Percentiles rank a stretch among this genome's conserved stretches.
These are phyloP conservation scores for Sporothrix brunneoviolacea DNA, from an alignment of 2,329 filamentous ascomycete genomes.

Conservation along the genomic window DNA sequence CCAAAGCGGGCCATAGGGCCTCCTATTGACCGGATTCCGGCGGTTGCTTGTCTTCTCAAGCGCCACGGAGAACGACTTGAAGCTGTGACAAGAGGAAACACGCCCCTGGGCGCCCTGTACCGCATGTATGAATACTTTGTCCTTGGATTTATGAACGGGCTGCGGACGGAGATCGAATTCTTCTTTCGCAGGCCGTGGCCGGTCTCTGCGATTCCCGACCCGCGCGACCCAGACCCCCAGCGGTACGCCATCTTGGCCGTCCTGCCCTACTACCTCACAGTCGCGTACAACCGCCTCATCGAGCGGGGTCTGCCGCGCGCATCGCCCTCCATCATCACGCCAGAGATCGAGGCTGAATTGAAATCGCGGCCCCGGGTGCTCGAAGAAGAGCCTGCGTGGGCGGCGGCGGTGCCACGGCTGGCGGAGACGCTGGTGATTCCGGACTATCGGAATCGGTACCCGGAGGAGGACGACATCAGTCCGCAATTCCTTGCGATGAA, in stretches of 20 bases:
- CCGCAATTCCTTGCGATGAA: background rate
- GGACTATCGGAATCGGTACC: background rate
- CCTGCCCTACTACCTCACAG: constrained; percentile 2
- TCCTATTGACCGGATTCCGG: background rate
- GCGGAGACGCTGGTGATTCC: background rate
- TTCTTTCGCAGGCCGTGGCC: constrained; percentile 5
- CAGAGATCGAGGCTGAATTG: background rate
- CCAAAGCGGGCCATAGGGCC: background rate
- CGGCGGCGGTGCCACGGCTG: background rate
- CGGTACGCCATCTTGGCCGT: constrained; percentile 4
- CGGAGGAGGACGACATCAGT: background rate
- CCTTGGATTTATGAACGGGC: background rate
- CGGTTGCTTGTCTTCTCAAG: background rate
- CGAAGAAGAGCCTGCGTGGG: background rate
- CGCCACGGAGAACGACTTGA: background rate
- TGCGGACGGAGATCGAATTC: constrained; percentile 2
- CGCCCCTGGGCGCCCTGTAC: background rate
- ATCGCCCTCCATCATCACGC: background rate
- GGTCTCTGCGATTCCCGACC: constrained; percentile 3
- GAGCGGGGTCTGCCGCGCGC: background rate
- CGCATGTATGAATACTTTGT: constrained; percentile 2
- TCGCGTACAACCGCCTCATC: constrained; percentile 2
- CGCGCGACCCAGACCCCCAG: background rate
- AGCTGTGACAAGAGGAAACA: background rate
- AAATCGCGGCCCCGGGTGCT: background rate